Conservation (phyloP, 2,329 filamentous ascomycete genomes). For the Dryadomyces quercus-mongolicae region DNA sequence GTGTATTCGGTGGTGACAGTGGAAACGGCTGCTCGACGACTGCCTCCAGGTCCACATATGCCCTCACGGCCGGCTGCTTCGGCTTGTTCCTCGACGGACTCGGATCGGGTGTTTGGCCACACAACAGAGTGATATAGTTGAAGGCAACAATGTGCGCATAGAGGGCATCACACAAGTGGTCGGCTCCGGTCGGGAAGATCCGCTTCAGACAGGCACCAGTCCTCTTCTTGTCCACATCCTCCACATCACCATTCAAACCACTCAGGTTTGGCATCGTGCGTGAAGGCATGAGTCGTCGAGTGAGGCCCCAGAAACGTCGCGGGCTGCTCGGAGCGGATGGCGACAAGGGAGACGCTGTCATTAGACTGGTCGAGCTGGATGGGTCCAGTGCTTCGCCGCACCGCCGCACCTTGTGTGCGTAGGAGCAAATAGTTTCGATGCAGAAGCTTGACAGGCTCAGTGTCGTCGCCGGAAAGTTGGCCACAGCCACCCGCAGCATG, state of each 20-base stretch:
- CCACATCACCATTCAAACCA: background rate
- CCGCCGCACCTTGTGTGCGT: slow-evolving; percentile 41
- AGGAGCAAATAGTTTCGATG: slow-evolving; percentile 44
- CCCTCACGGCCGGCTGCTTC: slow-evolving; percentile 8
- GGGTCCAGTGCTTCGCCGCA: slow-evolving; percentile 7
- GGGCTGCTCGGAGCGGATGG: background rate
- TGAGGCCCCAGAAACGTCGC: slow-evolving; percentile 11
- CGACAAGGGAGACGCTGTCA: background rate
- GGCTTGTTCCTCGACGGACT: background rate
- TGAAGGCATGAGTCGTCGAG: slow-evolving; percentile 1
- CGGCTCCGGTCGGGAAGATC: slow-evolving; percentile 39
- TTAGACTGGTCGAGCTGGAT: background rate
- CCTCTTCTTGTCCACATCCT: background rate
- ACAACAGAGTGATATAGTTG: slow-evolving; percentile 38
- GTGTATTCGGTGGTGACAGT: background rate
- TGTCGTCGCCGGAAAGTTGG: slow-evolving; percentile 49
- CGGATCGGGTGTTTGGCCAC: slow-evolving; percentile 3
- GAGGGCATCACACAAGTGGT: slow-evolving; percentile 44
- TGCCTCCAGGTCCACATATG: slow-evolving; percentile 8
- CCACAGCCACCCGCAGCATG: slow-evolving; percentile 38
- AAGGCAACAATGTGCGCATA: slow-evolving; percentile 48
- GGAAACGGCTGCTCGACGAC: background rate
- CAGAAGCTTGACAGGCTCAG: slow-evolving; percentile 41
- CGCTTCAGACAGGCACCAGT: slow-evolving; percentile 25
- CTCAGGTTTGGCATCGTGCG: background rate